A percentile compares a stretch with the other conserved stretches of the same genome.
phyloP scores from a whole-genome alignment of 192 early-diverging fungal species.

The Linnemannia hyalina region DNA sequence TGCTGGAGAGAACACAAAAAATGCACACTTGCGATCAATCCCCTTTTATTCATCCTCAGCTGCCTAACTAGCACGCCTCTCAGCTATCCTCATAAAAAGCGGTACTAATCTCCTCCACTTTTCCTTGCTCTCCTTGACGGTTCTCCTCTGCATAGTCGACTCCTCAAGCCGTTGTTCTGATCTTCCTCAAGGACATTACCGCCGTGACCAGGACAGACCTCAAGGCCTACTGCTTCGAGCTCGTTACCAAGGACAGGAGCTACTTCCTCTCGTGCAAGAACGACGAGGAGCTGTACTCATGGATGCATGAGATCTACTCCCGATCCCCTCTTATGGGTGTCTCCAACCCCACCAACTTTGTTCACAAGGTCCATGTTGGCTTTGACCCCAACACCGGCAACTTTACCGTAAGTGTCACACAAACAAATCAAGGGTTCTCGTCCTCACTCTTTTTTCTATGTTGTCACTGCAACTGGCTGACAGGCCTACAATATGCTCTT shows the following conservation, averaged over 20 bases:
- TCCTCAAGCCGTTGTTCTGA: slow-evolving; percentile 87
- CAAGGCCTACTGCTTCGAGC: slow-evolving; percentile 95
- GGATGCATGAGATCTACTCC: slow-evolving; percentile 99
- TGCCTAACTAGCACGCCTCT: background rate
- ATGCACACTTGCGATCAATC: background rate
- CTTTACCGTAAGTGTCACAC: slow-evolving; percentile 64
- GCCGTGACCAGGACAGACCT: slow-evolving; percentile 89
- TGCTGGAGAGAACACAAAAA: background rate
- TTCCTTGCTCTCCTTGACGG: background rate
- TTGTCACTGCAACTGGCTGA: background rate
- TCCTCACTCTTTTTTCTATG: background rate
- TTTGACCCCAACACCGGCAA: slow-evolving; percentile 73
- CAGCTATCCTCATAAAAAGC: background rate
- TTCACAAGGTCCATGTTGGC: slow-evolving; percentile 85
- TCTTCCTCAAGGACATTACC: slow-evolving; percentile 94
- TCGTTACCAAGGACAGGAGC: slow-evolving; percentile 93
- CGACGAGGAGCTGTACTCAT: slow-evolving; percentile 97
- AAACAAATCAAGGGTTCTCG: slow-evolving; percentile 5
- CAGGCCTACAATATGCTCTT: background rate
- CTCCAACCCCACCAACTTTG: slow-evolving; percentile 88
- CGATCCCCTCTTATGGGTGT: slow-evolving; percentile 82
- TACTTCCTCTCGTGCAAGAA: slow-evolving; percentile 94
- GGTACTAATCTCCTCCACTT: background rate
- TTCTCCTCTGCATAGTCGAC: slow-evolving; percentile 69
- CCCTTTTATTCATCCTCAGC: background rate